These are phyloP conservation scores for Thalassiosira mediterranea DNA, from an alignment of 352 stramenopile species.

Conservation along the genomic window DNA sequence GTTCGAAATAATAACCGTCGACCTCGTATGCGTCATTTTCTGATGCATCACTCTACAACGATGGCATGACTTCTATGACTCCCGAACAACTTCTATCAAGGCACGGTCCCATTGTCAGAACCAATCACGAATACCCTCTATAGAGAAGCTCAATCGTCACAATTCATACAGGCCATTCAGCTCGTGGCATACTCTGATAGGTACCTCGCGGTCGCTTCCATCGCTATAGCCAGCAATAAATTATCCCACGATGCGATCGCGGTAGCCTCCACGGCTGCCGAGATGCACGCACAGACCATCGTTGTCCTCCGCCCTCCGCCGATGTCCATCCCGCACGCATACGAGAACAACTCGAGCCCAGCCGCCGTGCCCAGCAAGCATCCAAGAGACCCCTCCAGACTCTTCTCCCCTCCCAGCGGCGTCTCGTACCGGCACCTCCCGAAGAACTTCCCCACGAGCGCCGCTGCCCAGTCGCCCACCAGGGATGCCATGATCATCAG, in stretches of 20 bases:
- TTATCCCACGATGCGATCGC: slow-evolving; percentile 69
- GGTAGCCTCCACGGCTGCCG: slow-evolving; percentile 67
- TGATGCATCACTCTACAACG: too few relatives aligned
- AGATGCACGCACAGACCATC: slow-evolving; percentile 56
- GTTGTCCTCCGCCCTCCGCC: slow-evolving; percentile 41
- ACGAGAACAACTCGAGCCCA: slow-evolving; percentile 64
- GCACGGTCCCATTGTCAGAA: too few relatives aligned
- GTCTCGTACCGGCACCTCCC: slow-evolving; percentile 62
- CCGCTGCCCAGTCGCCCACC: slow-evolving; percentile 72
- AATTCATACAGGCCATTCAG: too few relatives aligned
- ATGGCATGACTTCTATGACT: too few relatives aligned
- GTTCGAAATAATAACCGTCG: too few relatives aligned
- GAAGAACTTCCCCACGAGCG: slow-evolving; percentile 59
- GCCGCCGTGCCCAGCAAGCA: slow-evolving; percentile 67
- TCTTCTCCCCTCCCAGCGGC: slow-evolving; percentile 65
- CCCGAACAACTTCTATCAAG: too few relatives aligned
- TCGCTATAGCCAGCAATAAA: slow-evolving; percentile 53
- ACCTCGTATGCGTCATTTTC: too few relatives aligned
- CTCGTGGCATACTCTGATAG: too few relatives aligned
- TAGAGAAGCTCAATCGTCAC: too few relatives aligned
- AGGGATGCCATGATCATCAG: slow-evolving; percentile 66
- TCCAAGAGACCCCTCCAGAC: slow-evolving; percentile 71
- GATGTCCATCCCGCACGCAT: slow-evolving; percentile 55
- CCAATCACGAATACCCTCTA: too few relatives aligned
- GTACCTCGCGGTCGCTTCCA: slow-evolving; percentile 39